Conservation (phyloP, 805 yeast genomes). For the Kodamaea kaohsiungensis region DNA sequence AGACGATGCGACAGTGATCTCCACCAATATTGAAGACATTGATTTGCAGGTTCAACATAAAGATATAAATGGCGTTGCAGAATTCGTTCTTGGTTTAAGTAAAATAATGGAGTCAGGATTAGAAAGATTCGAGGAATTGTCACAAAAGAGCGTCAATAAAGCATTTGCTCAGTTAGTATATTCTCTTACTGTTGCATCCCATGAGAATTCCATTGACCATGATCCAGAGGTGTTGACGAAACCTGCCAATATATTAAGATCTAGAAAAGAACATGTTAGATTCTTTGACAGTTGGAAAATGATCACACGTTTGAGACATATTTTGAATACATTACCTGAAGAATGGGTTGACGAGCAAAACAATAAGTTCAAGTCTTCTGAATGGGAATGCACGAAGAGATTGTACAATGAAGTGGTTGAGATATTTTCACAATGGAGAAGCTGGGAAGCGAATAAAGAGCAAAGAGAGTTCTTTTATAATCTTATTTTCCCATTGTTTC, state of each 20-base stretch:
- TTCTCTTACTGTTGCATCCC: constrained; percentile 40
- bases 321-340: constrained; percentile 57
- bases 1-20: constrained; percentile 15
- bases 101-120: constrained; percentile 18
- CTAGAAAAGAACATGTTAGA: constrained; percentile 72
- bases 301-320: constrained; percentile 74
- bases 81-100: constrained; percentile 16
- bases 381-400: constrained; percentile 48
- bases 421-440: constrained; percentile 78
- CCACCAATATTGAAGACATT: constrained; percentile 21
- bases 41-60: constrained; percentile 20
- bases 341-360: constrained; percentile 47
- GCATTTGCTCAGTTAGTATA: constrained; percentile 42
- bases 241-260: constrained; percentile 78
- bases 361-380: constrained; percentile 24
- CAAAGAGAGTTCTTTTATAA: constrained; percentile 57
- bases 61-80: constrained; percentile 24
- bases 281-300: constrained; percentile 87
- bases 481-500: constrained; percentile 38
- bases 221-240: constrained; percentile 91
- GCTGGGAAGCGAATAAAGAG: constrained; percentile 81
- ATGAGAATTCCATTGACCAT: constrained; percentile 54
- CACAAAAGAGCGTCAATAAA: constrained; percentile 9
- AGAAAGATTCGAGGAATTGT: constrained; percentile 16
- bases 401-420: constrained; percentile 58